phyloP scores from a whole-genome alignment of 2,329 filamentous ascomycete genomes.

The Trichophyton simii region DNA sequence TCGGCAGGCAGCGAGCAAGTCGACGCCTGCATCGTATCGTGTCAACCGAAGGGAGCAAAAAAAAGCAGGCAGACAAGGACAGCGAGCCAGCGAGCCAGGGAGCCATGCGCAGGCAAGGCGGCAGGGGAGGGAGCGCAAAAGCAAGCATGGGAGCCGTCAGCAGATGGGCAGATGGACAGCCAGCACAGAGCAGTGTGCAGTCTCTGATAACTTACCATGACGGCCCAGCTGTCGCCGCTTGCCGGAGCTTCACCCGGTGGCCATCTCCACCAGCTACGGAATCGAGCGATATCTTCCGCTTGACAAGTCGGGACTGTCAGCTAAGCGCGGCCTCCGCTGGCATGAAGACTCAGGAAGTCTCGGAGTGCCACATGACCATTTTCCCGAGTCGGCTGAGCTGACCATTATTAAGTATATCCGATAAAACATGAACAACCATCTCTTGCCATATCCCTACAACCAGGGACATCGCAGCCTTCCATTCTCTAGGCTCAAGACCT shows the following conservation, averaged over 20 bases:
- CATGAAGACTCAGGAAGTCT: too few relatives aligned
- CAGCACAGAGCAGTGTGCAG: too few relatives aligned
- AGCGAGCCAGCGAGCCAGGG: neutral
- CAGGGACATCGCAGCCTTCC: neutral
- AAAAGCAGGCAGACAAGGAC: neutral
- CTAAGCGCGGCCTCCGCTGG: too few relatives aligned
- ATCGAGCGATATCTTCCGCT: neutral
- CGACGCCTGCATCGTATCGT: neutral
- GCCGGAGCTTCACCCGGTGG: neutral
- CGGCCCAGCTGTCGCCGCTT: neutral
- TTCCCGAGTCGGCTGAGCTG: too few relatives aligned
- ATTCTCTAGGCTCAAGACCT: neutral
- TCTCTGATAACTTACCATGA: neutral
- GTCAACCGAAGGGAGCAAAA: neutral
- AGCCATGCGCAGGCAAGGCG: neutral
- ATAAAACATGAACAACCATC: conserved; percentile 2
- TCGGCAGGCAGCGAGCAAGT: neutral
- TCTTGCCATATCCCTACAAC: neutral
- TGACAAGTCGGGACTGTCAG: neutral
- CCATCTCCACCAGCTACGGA: neutral
- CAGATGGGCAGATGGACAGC: neutral
- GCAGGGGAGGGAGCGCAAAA: neutral
- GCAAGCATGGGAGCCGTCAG: neutral
- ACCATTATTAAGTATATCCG: too few relatives aligned
- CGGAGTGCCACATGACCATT: too few relatives aligned